These are phyloP conservation scores for Globisporangium spiculum DNA, from an alignment of 352 stramenopile genomes.

Conservation along the genomic window DNA sequence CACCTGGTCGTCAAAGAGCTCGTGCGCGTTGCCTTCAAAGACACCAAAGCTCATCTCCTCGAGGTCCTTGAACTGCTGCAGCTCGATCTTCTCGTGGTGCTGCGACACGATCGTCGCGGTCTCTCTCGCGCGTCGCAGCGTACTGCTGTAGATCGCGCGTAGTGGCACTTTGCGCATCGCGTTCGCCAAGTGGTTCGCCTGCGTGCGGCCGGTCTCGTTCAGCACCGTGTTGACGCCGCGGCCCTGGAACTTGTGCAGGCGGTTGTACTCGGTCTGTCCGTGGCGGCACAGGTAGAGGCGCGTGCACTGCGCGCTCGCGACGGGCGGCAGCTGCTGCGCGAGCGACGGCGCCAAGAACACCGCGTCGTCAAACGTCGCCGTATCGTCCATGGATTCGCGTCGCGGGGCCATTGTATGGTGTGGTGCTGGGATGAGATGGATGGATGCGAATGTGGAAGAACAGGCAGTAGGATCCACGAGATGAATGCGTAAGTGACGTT, in stretches of 20 bases:
- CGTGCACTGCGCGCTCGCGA: conserved; percentile 45
- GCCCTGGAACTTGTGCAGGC: conserved; percentile 69
- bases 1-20: conserved; percentile 47
- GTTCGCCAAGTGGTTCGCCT: conserved; percentile 57
- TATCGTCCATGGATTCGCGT: conserved; percentile 21
- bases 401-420: conserved; percentile 10
- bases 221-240: conserved; percentile 73
- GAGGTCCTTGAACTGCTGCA: conserved; percentile 61
- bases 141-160: conserved; percentile 65
- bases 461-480: background rate
- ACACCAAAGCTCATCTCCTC: conserved; percentile 86
- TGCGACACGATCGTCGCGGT: conserved; percentile 36
- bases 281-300: conserved; percentile 77
- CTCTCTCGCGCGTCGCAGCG: conserved; percentile 15
- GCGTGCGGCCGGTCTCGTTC: conserved; percentile 53
- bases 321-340: conserved; percentile 55
- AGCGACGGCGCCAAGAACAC: conserved; percentile 14
- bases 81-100: conserved; percentile 47
- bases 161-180: conserved; percentile 71
- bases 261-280: conserved; percentile 79
- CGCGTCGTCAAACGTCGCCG: conserved; percentile 5
- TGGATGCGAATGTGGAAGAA: background rate
- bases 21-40: conserved; percentile 63
- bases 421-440: background rate
- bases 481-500: conserved; percentile 5